phyloP scores from a whole-genome alignment of 2,329 filamentous ascomycete genomes.

The Colletotrichum falcatum region DNA sequence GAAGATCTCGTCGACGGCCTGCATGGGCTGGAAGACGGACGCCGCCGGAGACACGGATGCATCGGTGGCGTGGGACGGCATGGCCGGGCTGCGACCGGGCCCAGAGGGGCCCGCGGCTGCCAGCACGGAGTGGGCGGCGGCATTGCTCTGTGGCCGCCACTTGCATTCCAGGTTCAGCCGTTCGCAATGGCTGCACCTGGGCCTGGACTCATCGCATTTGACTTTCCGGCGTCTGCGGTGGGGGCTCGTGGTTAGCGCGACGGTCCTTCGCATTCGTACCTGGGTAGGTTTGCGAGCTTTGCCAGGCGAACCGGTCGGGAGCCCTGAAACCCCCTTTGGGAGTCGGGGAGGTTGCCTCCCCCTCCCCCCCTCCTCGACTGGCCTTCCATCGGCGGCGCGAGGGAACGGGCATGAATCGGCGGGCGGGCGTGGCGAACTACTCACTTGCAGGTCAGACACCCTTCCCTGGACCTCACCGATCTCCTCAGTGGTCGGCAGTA shows the following conservation, averaged over 20 bases:
- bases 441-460: slow-evolving; percentile 62
- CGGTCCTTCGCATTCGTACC: neutral
- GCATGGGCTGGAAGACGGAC: slow-evolving; percentile 45
- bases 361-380: neutral
- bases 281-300: neutral
- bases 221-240: slow-evolving; percentile 62
- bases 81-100: slow-evolving; percentile 42
- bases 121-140: slow-evolving; percentile 29
- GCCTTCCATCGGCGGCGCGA: neutral
- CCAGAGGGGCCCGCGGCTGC: slow-evolving; percentile 42
- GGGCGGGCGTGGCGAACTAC: slow-evolving; percentile 43
- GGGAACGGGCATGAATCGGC: neutral
- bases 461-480: slow-evolving; percentile 50
- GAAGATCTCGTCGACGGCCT: slow-evolving; percentile 57
- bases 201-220: slow-evolving; percentile 65
- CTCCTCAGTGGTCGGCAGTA: slow-evolving; percentile 30
- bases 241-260: slow-evolving; percentile 11
- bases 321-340: neutral
- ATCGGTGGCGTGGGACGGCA: slow-evolving; percentile 46
- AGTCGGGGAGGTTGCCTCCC: slow-evolving; percentile 11
- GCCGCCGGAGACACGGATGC: slow-evolving; percentile 44
- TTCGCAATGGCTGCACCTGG: slow-evolving; percentile 65
- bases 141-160: slow-evolving; percentile 54
- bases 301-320: neutral
- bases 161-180: slow-evolving; percentile 65